Conservation (phyloP, 768 basidiomycete species). For the Paxillus involutus region DNA sequence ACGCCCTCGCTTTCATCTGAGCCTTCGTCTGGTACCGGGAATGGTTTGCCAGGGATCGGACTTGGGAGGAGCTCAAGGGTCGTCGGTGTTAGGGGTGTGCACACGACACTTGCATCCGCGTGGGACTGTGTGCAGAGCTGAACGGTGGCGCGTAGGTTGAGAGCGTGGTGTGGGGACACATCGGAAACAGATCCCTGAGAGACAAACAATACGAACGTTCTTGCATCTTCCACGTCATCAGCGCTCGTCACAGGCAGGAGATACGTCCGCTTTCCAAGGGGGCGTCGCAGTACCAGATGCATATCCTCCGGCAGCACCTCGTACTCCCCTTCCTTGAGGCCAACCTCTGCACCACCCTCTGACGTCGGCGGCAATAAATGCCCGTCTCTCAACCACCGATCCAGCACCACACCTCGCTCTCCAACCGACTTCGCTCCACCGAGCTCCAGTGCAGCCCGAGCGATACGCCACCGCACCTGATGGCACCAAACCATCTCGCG, state of each 20-base stretch:
- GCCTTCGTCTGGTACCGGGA: constrained; percentile 69
- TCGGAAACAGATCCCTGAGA: constrained; percentile 56
- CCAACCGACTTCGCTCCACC: constrained; percentile 30
- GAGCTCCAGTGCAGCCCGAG: constrained; percentile 74
- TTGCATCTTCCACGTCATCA: constrained; percentile 1
- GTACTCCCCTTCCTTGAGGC: constrained; percentile 22
- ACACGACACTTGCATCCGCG: constrained; percentile 27
- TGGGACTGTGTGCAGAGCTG: constrained; percentile 40
- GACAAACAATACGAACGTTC: constrained; percentile 54
- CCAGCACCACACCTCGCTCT: constrained; percentile 40
- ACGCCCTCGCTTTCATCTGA: constrained; percentile 75
- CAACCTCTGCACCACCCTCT: constrained; percentile 6
- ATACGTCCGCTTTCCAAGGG: constrained; percentile 43
- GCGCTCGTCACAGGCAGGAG: constrained; percentile 42
- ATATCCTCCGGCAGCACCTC: constrained; percentile 37
- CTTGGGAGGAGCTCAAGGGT: constrained; percentile 64
- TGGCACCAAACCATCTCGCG: constrained; percentile 99
- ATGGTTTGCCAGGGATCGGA: constrained; percentile 49
- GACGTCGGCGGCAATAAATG: constrained; percentile 39
- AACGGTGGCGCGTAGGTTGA: constrained; percentile 47
- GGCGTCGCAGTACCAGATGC: constrained; percentile 45
- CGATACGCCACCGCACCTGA: constrained; percentile 89
- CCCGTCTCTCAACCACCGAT: constrained; percentile 71
- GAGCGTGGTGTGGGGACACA: constrained; percentile 48
- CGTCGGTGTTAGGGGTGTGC: constrained; percentile 42